Base-by-base conservation (phyloP, 2,329 filamentous ascomycete genomes). In the Macrophomina pseudophaseolina region DNA sequence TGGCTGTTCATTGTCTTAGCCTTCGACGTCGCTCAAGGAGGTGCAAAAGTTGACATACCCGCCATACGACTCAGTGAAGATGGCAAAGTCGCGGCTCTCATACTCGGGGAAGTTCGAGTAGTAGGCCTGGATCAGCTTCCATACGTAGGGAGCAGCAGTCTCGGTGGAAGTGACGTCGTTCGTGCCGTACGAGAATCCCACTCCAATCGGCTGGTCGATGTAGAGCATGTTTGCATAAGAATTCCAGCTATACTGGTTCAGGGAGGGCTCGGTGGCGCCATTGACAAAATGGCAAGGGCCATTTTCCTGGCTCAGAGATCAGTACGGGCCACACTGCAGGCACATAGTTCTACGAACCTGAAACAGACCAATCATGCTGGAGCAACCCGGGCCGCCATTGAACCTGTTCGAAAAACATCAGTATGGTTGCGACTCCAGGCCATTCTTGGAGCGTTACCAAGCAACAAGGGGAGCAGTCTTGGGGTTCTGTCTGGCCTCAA, bases 51-150 rank as follows among this genome's bases (percentile, higher is more conserved):
- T 12, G 11, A 38, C 11, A 1, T 38, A 38, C 16, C 42, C 42
- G 5, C 42, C 42, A 16, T 44, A 44, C 12, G 53, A 66, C 40
- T 67, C 64, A 4, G 67, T 66, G 38, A 68, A 58, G n/a, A 66
- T 66, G 44, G 69, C 75, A 64, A 79, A 77, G 9, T 79, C 72
- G 1, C 76, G 72, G 59, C 69, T 65, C 38, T 70, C 64, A n/a
- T 68, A 66, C 44, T 51, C 32, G 5, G 64, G 53, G 9, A 60
- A 60, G n/a, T 51, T 18, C 2, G 51, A 53, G 54, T 75, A 78
- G 69, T 79, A 80, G 2, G 76, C 82, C 72, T 88, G 86, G 56
- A 87, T 74, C n/a, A 88, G 76, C 2, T 79, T 82, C 86, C 85
- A 88, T n/a, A 88, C 80, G 58, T 80, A 80, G 0, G 80, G 79